Evolutionary conservation across 1,139 yeast genomes (phyloP), one percentile per base, ranked within the genome.

Genomic region (Blastobotrys arbuscula): DNA sequence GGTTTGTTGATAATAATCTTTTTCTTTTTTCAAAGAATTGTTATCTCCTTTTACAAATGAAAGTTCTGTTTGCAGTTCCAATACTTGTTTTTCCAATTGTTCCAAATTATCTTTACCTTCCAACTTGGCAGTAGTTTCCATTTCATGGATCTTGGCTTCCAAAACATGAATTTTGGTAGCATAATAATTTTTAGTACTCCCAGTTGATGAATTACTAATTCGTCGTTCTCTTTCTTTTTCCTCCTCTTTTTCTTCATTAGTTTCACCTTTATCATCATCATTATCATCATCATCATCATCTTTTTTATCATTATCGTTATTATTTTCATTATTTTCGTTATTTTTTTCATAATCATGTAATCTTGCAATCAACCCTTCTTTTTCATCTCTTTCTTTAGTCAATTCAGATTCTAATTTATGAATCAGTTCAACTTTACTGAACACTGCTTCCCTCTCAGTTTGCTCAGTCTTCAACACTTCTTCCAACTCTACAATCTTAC

Each of bases 401-500:
- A 63, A 42, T 16, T 54, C 51, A 16, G 42, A 47, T 51, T 63
- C 65, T 6, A 64, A 54, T 26, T 45, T 44, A 9, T 50, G 48
- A 24, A 63, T 53, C 31, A 59, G 62, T 24, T 60, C 64, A 0
- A 57, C 55, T 28, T 53, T 50, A 16, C 47, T 42, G 28, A 53
- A 47, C n/a, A 57, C 56, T 1, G 54, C 52, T 42, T 61, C 59
- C 8, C 65, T 52, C 30, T 63, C 66, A 12, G 51, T 51, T 20
- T 58, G 52, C 31, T 62, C 66, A 23, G 53, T 54, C 42, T 58
- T 55, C 42, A 64, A 55, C 6, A 61, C 65, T 33, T 56, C 59
- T 44, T 64, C 67, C 36, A 64, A 58, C 50, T 63, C 65, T 36
- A 53, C 36, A 21, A 63, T 62, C 50, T 64, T 63, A 42, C 47